Percentiles rank a stretch among this genome's conserved stretches.
Conservation (phyloP, 257 asterid species). For the Salvia rosmarinus region DNA sequence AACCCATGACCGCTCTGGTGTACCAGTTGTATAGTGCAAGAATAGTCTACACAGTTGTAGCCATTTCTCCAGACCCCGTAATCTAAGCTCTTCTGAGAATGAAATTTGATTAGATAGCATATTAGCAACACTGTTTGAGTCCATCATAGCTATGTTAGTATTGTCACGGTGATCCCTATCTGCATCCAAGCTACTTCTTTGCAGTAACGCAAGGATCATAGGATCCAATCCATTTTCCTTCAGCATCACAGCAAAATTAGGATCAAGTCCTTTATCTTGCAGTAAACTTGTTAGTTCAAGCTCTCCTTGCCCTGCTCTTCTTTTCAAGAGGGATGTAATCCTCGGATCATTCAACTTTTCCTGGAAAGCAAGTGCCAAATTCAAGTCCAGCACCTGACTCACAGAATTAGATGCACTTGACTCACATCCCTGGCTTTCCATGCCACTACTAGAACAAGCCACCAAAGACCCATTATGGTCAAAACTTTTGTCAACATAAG, state of each 20-base stretch:
- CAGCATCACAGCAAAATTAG: constrained; percentile 98
- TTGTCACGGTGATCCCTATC: constrained; percentile 96
- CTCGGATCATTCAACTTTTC: constrained; percentile 91
- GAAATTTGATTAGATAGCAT: constrained; percentile 79
- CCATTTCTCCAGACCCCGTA: constrained; percentile 88
- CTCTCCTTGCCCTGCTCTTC: constrained; percentile 80
- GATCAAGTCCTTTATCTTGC: constrained; percentile 97
- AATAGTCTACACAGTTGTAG: constrained; percentile 78
- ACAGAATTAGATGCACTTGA: constrained; percentile 85
- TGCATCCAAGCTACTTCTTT: constrained; percentile 98
- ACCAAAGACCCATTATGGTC: constrained; percentile 71
- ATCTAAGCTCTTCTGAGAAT: constrained; percentile 96
- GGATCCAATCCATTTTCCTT: constrained; percentile 99
- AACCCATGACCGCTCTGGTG: constrained; percentile 98
- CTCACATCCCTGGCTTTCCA: constrained; percentile 92
- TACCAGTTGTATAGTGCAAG: constrained; percentile 84
- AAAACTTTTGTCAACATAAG: constrained; percentile 67
- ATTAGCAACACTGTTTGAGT: constrained; percentile 67
- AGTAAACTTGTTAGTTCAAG: constrained; percentile 79
- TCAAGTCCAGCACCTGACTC: constrained; percentile 83
- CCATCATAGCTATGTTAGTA: constrained; percentile 59
- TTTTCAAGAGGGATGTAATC: constrained; percentile 81
- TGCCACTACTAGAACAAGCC: constrained; percentile 89
- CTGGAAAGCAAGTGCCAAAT: constrained; percentile 89
- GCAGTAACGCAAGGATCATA: constrained; percentile 95